Evolutionary conservation across 805 yeast species (phyloP).

Genomic region (Limtongozyma cylindracea): DNA sequence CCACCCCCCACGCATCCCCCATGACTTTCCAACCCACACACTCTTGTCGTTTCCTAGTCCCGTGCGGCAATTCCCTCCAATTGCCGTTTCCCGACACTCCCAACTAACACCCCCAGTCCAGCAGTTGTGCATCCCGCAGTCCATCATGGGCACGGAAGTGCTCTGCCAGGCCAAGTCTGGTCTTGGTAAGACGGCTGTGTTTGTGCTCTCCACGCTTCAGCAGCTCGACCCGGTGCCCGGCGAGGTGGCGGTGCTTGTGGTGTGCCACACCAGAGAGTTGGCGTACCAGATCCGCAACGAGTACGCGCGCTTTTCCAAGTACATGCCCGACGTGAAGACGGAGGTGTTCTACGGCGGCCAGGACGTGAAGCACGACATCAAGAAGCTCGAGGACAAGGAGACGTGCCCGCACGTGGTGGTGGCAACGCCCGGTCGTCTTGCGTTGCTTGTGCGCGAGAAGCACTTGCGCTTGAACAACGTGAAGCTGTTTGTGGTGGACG

Average conservation of each 20-base stretch:
- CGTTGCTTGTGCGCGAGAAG: constrained; percentile 83
- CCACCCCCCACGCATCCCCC: too few species aligned
- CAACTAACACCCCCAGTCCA: constrained; percentile 31
- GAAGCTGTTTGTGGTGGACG: constrained; percentile 89
- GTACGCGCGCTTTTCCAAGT: constrained; percentile 91
- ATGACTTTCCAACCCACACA: too few species aligned
- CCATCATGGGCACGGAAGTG: constrained; percentile 93
- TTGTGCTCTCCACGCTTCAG: constrained; percentile 85
- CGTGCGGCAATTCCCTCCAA: too few species aligned
- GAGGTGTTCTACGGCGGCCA: constrained; percentile 96
- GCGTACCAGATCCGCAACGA: constrained; percentile 97
- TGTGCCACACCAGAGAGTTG: constrained; percentile 96
- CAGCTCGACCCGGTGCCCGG: constrained; percentile 96
- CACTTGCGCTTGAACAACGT: constrained; percentile 66
- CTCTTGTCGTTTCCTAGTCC: too few species aligned
- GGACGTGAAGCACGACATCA: constrained; percentile 64
- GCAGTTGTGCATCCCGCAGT: constrained; percentile 95
- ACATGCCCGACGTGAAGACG: constrained; percentile 93
- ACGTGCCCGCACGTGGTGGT: constrained; percentile 92
- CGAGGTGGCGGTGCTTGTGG: constrained; percentile 80
- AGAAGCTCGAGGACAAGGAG: constrained; percentile 71
- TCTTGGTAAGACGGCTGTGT: constrained; percentile 97
- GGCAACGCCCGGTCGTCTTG: constrained; percentile 96
- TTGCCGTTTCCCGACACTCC: constrained; percentile 4
- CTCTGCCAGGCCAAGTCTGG: constrained; percentile 99